Evolutionary conservation across 2,329 filamentous ascomycete genomes (phyloP).

Genomic region (Stromatinia cepivora): DNA sequence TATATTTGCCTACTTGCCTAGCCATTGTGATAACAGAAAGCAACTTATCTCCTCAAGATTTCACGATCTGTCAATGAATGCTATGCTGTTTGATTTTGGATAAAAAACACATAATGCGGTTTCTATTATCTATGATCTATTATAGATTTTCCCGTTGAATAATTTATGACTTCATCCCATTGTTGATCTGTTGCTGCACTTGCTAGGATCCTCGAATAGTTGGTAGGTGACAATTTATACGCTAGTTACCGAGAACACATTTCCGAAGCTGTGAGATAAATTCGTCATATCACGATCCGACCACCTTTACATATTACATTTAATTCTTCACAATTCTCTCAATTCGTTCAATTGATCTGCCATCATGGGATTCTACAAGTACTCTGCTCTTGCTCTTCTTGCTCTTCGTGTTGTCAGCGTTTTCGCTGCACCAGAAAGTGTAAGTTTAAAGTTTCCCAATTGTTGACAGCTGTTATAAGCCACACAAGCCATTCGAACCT

Average conservation of each 20-base stretch:
- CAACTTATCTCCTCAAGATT: no score
- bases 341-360: conserved; percentile 28
- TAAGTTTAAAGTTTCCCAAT: conserved; percentile 46
- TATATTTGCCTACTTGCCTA: not conserved
- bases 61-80: not conserved
- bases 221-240: conserved; percentile 11
- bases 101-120: not conserved
- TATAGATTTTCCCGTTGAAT: not conserved
- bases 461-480: conserved; percentile 19
- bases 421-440: conserved; percentile 57
- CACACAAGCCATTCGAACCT: conserved; percentile 21
- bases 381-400: conserved; percentile 70
- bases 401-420: conserved; percentile 67
- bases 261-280: conserved; percentile 21
- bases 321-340: conserved; percentile 2
- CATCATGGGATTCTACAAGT: conserved; percentile 72
- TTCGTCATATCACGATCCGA: conserved; percentile 10
- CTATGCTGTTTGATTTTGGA: not conserved
- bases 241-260: conserved; percentile 26
- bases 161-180: conserved; percentile 4
- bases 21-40: not conserved
- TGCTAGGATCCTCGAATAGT: conserved; percentile 1
- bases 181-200: not conserved
- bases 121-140: not conserved
- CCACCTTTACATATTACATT: not conserved